phyloP scores from a whole-genome alignment of 805 yeast genomes.

The Pichia eremophila region DNA sequence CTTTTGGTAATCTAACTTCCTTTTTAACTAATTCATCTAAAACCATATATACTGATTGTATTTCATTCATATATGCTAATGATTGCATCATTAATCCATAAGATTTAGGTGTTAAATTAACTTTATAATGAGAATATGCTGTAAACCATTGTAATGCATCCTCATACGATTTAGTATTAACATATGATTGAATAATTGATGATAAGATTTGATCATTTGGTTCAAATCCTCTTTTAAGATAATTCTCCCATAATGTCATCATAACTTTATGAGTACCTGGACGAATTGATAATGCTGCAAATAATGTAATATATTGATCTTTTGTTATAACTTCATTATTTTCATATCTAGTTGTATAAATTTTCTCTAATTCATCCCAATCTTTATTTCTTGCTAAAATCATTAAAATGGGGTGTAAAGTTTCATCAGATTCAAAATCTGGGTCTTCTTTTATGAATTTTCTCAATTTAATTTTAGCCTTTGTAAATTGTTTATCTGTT shows the following conservation, averaged over 20 bases:
- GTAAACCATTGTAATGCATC: constrained; percentile 30
- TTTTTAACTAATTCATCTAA: constrained; percentile 19
- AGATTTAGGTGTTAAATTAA: constrained; percentile 22
- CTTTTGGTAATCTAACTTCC: constrained; percentile 7
- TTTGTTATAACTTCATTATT: constrained; percentile 42
- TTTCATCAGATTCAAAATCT: constrained; percentile 10
- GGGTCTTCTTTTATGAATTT: constrained; percentile 2
- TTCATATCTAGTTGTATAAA: constrained; percentile 49
- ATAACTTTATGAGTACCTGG: constrained; percentile 30
- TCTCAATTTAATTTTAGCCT: constrained; percentile 9
- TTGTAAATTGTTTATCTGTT: constrained; percentile 5
- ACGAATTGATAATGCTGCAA: constrained; percentile 54
- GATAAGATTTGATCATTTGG: constrained; percentile 38
- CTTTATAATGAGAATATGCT: constrained; percentile 24
- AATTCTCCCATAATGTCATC: constrained; percentile 34
- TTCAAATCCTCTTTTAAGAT: constrained; percentile 31
- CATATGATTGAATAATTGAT: constrained; percentile 36
- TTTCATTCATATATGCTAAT: constrained; percentile 29
- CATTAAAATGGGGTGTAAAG: constrained; percentile 12
- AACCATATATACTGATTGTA: constrained; percentile 26
- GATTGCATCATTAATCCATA: constrained; percentile 28
- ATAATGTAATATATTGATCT: constrained; percentile 49
- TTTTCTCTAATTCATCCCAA: constrained; percentile 47
- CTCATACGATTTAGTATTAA: constrained; percentile 28
- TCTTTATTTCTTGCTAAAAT: constrained; percentile 14